Evolutionary conservation across 1,284 basidiomycete species (phyloP).

Genomic region (Sporisorium graminicola): DNA sequence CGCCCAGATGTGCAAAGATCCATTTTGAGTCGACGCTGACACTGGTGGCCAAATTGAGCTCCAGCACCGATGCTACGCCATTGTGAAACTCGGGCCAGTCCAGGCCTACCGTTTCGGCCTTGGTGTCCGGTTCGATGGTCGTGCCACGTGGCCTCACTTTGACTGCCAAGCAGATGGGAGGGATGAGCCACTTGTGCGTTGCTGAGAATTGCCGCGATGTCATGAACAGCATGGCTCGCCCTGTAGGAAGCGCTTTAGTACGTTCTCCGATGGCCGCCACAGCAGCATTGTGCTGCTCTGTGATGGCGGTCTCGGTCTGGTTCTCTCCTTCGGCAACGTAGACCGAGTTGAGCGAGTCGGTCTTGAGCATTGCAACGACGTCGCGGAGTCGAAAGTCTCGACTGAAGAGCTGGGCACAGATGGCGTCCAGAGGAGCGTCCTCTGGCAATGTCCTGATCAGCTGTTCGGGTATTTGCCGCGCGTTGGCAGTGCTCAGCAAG

Average conservation of each 20-base stretch:
- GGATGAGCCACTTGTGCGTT: conserved; percentile 59
- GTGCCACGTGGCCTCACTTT: conserved; percentile 53
- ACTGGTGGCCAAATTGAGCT: conserved; percentile 77
- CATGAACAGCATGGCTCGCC: conserved; percentile 65
- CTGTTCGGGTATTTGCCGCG: conserved; percentile 13
- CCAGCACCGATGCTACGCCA: conserved; percentile 88
- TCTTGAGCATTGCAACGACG: conserved; percentile 63
- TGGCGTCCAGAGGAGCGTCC: conserved; percentile 49
- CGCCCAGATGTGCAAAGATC: conserved; percentile 64
- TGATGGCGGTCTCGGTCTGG: conserved; percentile 48
- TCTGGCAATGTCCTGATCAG: conserved; percentile 44
- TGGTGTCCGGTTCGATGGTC: conserved; percentile 40
- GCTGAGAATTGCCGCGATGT: conserved; percentile 53
- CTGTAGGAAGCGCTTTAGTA: conserved; percentile 59
- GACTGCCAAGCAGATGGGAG: conserved; percentile 56
- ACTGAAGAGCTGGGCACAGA: conserved; percentile 61
- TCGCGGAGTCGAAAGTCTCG: conserved; percentile 63
- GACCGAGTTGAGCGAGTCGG: conserved; percentile 45
- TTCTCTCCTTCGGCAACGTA: conserved; percentile 48
- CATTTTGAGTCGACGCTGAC: conserved; percentile 72
- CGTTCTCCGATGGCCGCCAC: conserved; percentile 53
- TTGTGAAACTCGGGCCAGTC: conserved; percentile 98
- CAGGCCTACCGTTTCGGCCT: conserved; percentile 66
- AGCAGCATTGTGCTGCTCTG: conserved; percentile 42
- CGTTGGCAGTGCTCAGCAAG: conserved; percentile 15